Evolutionary conservation across 768 basidiomycete genomes (phyloP).

Genomic region (Boletellus emodensis): DNA sequence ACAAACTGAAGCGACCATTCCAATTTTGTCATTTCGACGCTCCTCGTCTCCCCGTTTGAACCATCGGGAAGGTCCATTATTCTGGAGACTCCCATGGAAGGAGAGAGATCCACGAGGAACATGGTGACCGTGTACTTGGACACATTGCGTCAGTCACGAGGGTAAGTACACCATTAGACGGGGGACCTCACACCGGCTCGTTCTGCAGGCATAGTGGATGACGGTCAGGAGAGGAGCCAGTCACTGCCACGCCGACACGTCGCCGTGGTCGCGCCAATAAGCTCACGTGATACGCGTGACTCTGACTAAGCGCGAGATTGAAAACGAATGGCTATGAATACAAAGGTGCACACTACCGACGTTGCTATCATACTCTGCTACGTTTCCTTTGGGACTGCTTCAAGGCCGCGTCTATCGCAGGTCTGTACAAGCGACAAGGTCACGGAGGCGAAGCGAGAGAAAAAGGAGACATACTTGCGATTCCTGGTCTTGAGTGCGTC

Average conservation of each 20-base stretch:
- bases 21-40: constrained; percentile 68
- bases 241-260: constrained; percentile 18
- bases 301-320: too few species aligned
- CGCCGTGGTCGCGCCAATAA: constrained; percentile 15
- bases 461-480: constrained; percentile 47
- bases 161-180: background rate
- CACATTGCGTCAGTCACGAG: constrained; percentile 7
- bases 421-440: constrained; percentile 5
- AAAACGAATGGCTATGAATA: constrained; percentile 9
- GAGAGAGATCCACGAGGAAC: constrained; percentile 86
- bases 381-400: constrained; percentile 55
- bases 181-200: constrained; percentile 63
- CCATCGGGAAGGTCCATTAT: constrained; percentile 54
- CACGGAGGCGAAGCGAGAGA: background rate
- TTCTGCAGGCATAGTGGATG: constrained; percentile 64
- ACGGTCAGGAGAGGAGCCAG: constrained; percentile 11
- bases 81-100: constrained; percentile 72
- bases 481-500: constrained; percentile 48
- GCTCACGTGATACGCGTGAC: constrained; percentile 35
- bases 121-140: constrained; percentile 77
- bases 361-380: constrained; percentile 43
- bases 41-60: constrained; percentile 46
- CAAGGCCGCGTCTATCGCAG: constrained; percentile 38
- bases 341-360: background rate
- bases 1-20: constrained; percentile 83